Evolutionary conservation across 2,329 filamentous ascomycete species (phyloP), one percentile per base, ranked within the genome.

Genomic region (Neoscytalidium dimidiatum): DNA sequence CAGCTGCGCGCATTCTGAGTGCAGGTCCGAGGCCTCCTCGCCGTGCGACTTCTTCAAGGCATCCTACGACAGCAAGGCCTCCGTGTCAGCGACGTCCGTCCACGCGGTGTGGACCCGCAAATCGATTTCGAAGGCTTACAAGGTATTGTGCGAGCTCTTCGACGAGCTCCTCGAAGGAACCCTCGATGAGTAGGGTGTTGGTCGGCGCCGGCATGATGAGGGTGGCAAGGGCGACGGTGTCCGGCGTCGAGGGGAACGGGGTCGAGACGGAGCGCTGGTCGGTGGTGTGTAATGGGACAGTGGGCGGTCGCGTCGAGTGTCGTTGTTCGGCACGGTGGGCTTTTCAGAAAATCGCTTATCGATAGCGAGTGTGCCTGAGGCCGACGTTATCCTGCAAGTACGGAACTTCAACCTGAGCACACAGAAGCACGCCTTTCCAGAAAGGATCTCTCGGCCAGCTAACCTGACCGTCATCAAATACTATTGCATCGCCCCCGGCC

Each of bases 61-160:
- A 80, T 96, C 92, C 63, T 65, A 46, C n/a, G 52, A 17, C 11
- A 51, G 33, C 62, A 28, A 48, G 31, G 46, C 23, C 23, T 19
- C 26, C n/a, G 28, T 41, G 62, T 64, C 61, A 64, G 61, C 29
- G 21, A 46, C n/a, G 26, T 38, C 19, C 49, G 49, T 46, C 29
- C 46, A 14, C 28, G 19, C 28, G 23, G 26, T 13, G 38, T 43
- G 29, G 62, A 29, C 38, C 19, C 51, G 44, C 26, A 21, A 28
- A 6, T 46, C n/a, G 41, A 64, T 64, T 64, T 58, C 62, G 52
- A 60, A 44, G 53, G 57, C 63, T 65, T 65, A 65, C 63, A 78
- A 99, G 85, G 82, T 96, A 97, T 74, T 94, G 91, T 79, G 94
- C 93, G 84, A 99, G 91, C 83, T 99, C 95, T 80, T 92, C 89